Conservation (phyloP, 2,329 filamentous ascomycete species). For the Byssothecium circinans region DNA sequence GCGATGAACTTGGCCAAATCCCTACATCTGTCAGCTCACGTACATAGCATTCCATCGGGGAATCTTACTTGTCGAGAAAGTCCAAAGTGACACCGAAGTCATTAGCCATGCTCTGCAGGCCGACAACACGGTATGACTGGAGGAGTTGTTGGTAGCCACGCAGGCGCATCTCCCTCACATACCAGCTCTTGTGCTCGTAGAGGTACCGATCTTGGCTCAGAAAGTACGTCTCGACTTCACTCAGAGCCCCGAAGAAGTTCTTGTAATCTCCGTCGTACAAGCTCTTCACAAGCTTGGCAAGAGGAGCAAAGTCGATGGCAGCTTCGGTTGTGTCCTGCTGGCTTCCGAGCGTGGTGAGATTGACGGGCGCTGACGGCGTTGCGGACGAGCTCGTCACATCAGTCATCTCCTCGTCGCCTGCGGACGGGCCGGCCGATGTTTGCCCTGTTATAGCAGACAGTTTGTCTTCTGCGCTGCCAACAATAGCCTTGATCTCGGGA, state of each 20-base stretch:
- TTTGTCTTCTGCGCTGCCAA: conserved; percentile 87
- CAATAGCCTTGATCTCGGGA: conserved; percentile 95
- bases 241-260: conserved; percentile 87
- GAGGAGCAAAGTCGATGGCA: conserved; percentile 83
- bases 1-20: conserved; percentile 98
- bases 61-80: conserved; percentile 83
- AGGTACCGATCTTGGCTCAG: conserved; percentile 92
- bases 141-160: conserved; percentile 95
- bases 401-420: conserved; percentile 73
- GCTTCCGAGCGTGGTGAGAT: conserved; percentile 82
- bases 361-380: conserved; percentile 71
- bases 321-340: conserved; percentile 73
- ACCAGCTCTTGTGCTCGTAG: conserved; percentile 95
- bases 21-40: conserved; percentile 50
- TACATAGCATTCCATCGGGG: not conserved
- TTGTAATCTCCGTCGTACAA: conserved; percentile 94
- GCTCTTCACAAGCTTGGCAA: conserved; percentile 85
- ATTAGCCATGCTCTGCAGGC: conserved; percentile 94
- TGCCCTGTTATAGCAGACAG: conserved; percentile 78
- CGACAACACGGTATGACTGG: conserved; percentile 95
- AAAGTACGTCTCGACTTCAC: conserved; percentile 89
- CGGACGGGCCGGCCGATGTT: conserved; percentile 77
- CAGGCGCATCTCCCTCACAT: conserved; percentile 96
- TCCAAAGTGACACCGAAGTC: conserved; percentile 97
- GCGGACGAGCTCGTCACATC: conserved; percentile 57